Evolutionary conservation across 2,329 filamentous ascomycete species (phyloP).

Genomic region (Sporothrix curviconia): DNA sequence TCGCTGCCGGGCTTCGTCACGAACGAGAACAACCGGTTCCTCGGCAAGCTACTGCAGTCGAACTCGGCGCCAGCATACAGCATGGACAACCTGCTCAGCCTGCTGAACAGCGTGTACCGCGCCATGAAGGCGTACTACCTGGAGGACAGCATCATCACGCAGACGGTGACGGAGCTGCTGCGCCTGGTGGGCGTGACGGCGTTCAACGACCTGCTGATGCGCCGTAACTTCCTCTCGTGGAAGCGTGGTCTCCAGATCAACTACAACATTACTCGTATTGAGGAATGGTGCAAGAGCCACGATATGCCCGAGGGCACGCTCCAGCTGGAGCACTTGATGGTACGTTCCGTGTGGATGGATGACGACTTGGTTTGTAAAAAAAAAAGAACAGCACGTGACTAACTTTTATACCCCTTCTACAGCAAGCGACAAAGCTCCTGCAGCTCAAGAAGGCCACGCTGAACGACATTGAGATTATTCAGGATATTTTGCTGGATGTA

Average conservation of each 20-base stretch:
- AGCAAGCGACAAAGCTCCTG: slow-evolving; percentile 96
- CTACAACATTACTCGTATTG: slow-evolving; percentile 98
- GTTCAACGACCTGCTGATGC: slow-evolving; percentile 97
- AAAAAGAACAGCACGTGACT: slow-evolving; percentile 21
- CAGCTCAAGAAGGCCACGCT: slow-evolving; percentile 98
- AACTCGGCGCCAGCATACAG: slow-evolving; percentile 93
- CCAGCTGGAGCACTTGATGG: slow-evolving; percentile 96
- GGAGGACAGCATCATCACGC: slow-evolving; percentile 90
- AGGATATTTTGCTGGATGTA: slow-evolving; percentile 99
- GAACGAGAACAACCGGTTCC: slow-evolving; percentile 95
- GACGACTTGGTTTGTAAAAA: neutral
- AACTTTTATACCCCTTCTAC: slow-evolving; percentile 21
- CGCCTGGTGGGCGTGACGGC: slow-evolving; percentile 92
- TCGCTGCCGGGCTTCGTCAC: slow-evolving; percentile 97
- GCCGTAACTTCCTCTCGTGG: slow-evolving; percentile 97
- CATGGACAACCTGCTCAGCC: slow-evolving; percentile 96
- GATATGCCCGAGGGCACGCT: slow-evolving; percentile 98
- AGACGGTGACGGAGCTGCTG: slow-evolving; percentile 90
- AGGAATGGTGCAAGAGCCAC: slow-evolving; percentile 99
- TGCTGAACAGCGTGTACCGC: slow-evolving; percentile 95
- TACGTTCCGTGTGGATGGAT: slow-evolving; percentile 35
- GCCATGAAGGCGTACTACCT: slow-evolving; percentile 99
- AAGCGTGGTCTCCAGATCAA: slow-evolving; percentile 99
- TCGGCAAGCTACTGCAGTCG: slow-evolving; percentile 88
- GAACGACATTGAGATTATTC: slow-evolving; percentile 99